These are phyloP conservation scores for Vigna unguiculata DNA, from an alignment of 306 rosid genomes.

Conservation along the genomic window DNA sequence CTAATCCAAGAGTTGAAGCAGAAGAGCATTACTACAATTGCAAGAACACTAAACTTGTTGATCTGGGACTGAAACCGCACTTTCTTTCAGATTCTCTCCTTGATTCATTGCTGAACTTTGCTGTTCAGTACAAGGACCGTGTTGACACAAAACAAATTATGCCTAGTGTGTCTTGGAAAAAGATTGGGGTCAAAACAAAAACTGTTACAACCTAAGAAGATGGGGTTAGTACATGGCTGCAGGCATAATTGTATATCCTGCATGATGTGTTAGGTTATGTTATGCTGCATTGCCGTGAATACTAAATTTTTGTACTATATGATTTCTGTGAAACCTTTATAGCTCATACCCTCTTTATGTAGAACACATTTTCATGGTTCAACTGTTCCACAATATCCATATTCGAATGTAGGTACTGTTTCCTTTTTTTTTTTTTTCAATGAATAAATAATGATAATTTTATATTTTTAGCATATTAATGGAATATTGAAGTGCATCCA, in stretches of 20 bases:
- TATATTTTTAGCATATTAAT: neutral
- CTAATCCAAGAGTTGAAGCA: constrained; percentile 96
- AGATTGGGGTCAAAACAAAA: constrained; percentile 75
- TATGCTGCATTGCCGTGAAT: constrained; percentile 15
- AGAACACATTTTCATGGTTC: constrained; percentile 36
- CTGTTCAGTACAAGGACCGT: constrained; percentile 76
- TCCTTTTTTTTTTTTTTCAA: neutral
- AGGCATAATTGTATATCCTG: neutral
- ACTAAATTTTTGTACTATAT: constrained; percentile 9
- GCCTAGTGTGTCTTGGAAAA: constrained; percentile 96
- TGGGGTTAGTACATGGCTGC: neutral
- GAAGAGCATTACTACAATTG: constrained; percentile 99
- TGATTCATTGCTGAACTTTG: constrained; percentile 89
- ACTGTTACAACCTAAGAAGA: constrained; percentile 61
- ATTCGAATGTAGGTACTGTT: neutral
- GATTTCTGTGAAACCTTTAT: constrained; percentile 30
- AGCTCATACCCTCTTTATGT: constrained; percentile 13
- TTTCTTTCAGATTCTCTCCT: constrained; percentile 91
- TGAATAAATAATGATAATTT: neutral
- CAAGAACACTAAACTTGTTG: constrained; percentile 87
- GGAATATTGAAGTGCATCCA: no score
- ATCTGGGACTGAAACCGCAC: constrained; percentile 92
- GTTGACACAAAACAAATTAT: constrained; percentile 89
- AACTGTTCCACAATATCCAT: constrained; percentile 25
- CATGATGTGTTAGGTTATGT: constrained; percentile 38